These are phyloP conservation scores for Yamadazyma olivae DNA, from an alignment of 805 yeast species.

Conservation along the genomic window DNA sequence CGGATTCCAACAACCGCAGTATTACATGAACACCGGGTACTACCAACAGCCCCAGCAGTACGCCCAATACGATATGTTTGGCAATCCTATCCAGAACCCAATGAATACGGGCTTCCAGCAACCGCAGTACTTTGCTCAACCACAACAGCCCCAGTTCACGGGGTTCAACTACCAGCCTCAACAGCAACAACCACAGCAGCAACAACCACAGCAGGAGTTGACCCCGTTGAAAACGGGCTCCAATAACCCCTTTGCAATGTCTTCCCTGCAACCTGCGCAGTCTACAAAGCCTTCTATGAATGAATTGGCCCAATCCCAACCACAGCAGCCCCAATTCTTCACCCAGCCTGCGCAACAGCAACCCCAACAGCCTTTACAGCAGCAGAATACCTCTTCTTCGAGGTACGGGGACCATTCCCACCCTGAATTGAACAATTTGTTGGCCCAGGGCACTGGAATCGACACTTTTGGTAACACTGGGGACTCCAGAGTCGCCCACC, in stretches of 20 bases:
- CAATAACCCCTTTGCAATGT: conserved; percentile 74
- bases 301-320: conserved; percentile 17
- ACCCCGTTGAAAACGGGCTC: conserved; percentile 67
- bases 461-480: conserved; percentile 94
- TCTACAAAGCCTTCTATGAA: conserved; percentile 20
- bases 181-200: conserved; percentile 25
- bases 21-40: conserved; percentile 45
- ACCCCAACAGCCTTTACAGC: conserved; percentile 29
- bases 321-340: conserved; percentile 27
- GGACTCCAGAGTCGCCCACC: conserved; percentile 82
- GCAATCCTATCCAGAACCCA: conserved; percentile 58
- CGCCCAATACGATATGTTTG: conserved; percentile 57
- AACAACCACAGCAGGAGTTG: conserved; percentile 30
- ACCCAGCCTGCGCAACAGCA: conserved; percentile 21
- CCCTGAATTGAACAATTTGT: conserved; percentile 65
- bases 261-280: conserved; percentile 19
- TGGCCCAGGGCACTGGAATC: conserved; percentile 85
- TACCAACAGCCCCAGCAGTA: conserved; percentile 32
- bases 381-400: conserved; percentile 30
- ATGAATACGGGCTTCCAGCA: conserved; percentile 52
- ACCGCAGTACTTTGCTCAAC: conserved; percentile 27
- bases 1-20: conserved; percentile 17
- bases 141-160: conserved; percentile 27
- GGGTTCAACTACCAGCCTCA: conserved; percentile 30
- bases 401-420: conserved; percentile 46